Conservation (phyloP, 2,329 filamentous ascomycete species). For the Cladophialophora exuberans region DNA sequence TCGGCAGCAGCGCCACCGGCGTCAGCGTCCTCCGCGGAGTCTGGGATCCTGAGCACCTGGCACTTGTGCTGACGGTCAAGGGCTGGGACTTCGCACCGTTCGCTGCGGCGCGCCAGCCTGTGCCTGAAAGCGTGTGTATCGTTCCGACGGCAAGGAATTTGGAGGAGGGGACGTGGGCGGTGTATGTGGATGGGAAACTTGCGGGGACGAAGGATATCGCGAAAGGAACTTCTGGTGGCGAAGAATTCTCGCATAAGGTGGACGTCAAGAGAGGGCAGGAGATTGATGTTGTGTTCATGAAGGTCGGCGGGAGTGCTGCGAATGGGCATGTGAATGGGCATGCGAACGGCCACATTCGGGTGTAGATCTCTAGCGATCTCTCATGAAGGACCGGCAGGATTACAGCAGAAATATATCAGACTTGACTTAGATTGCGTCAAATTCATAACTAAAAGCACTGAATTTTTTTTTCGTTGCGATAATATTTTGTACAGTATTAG, state of each 20-base stretch:
- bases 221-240: not conserved
- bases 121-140: constrained; percentile 13
- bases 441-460: too few relatives aligned
- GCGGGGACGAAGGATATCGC: not conserved
- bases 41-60: constrained; percentile 18
- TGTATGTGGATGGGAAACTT: constrained; percentile 19
- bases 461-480: too few relatives aligned
- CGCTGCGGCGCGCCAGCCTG: not conserved
- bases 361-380: too few relatives aligned
- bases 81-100: constrained; percentile 24
- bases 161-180: constrained; percentile 10
- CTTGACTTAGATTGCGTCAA: too few relatives aligned
- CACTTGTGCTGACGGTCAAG: constrained; percentile 21
- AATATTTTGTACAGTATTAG: too few relatives aligned
- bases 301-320: not conserved
- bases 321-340: constrained; percentile 1
- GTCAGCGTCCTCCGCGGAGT: constrained; percentile 22
- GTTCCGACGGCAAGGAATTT: constrained; percentile 10
- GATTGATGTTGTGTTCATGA: constrained; percentile 18
- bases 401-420: too few relatives aligned
- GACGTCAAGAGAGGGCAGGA: constrained; percentile 17
- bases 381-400: too few relatives aligned
- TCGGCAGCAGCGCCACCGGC: constrained; percentile 12
- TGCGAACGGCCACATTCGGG: not conserved
- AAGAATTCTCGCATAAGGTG: constrained; percentile 2